Evolutionary conservation across 768 basidiomycete species (phyloP).

Genomic region (Lanmaoa rubissima): DNA sequence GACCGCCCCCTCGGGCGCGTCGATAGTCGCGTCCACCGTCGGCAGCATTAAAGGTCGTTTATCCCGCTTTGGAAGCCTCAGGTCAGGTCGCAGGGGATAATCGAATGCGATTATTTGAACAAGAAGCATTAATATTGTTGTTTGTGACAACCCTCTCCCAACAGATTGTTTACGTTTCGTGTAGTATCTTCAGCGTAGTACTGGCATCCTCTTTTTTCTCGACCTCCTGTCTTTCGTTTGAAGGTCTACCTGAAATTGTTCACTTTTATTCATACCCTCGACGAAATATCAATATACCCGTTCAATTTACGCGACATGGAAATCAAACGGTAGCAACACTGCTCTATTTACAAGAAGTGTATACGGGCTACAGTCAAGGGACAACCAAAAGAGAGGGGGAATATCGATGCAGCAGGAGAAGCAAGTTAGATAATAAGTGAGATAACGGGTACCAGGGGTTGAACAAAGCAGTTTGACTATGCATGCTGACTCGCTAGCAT

Average conservation of each 20-base stretch:
- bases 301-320: conserved; percentile 16
- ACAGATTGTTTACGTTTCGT: background rate
- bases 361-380: conserved; percentile 5
- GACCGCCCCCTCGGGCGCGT: conserved; percentile 46
- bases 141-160: background rate
- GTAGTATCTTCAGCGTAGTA: conserved; percentile 4
- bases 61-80: conserved; percentile 74
- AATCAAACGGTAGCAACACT: conserved; percentile 10
- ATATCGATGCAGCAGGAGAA: conserved; percentile 29
- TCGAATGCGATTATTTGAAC: background rate
- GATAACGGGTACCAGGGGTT: background rate
- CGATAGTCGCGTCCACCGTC: conserved; percentile 61
- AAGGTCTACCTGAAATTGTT: conserved; percentile 9
- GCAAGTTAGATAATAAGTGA: conserved; percentile 27
- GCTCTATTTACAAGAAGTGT: conserved; percentile 7
- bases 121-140: background rate
- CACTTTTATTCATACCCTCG: conserved; percentile 20
- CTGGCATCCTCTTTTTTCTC: background rate
- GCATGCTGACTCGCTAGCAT: conserved; percentile 22
- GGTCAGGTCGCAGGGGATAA: conserved; percentile 42
- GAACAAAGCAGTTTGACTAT: conserved; percentile 5
- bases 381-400: background rate
- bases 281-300: conserved; percentile 19
- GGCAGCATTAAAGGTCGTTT: conserved; percentile 72
- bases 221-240: background rate